Conservation (phyloP, 2,329 filamentous ascomycete species). For the Scytalidium lignicola region DNA sequence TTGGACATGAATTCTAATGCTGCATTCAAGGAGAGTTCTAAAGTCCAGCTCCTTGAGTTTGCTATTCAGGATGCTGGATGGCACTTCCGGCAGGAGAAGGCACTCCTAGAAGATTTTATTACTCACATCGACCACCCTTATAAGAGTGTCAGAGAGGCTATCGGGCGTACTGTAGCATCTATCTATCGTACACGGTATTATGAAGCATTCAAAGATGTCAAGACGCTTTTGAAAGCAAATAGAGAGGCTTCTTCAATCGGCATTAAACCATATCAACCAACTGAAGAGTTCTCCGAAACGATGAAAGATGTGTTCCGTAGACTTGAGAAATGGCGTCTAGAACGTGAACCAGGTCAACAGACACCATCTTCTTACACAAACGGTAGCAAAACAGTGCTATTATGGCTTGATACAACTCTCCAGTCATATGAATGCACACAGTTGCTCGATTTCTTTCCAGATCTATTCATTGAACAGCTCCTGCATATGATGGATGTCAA, state of each 20-base stretch:
- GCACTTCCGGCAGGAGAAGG: constrained; percentile 90
- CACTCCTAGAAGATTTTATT: constrained; percentile 84
- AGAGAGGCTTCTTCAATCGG: constrained; percentile 77
- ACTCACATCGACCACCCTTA: constrained; percentile 93
- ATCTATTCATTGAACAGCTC: constrained; percentile 84
- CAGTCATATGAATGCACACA: constrained; percentile 91
- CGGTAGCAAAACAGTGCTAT: constrained; percentile 89
- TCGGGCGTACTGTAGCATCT: constrained; percentile 80
- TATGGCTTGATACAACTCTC: constrained; percentile 90
- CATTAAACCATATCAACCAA: constrained; percentile 75
- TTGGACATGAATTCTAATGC: constrained; percentile 94
- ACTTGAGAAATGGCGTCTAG: constrained; percentile 81
- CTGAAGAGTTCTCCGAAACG: constrained; percentile 65
- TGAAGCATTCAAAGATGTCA: constrained; percentile 82
- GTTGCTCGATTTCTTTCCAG: constrained; percentile 84
- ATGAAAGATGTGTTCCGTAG: constrained; percentile 71
- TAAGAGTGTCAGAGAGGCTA: constrained; percentile 92
- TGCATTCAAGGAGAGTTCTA: constrained; percentile 97
- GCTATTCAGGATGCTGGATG: constrained; percentile 84
- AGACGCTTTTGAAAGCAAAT: constrained; percentile 70
- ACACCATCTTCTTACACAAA: constrained; percentile 92
- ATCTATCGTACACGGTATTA: constrained; percentile 91
- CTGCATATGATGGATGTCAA: constrained; percentile 99
- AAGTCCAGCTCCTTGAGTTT: constrained; percentile 86
- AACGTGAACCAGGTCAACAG: constrained; percentile 82